Base-by-base conservation (phyloP, 2,329 filamentous ascomycete species). In the Trichoderma lentiforme region DNA sequence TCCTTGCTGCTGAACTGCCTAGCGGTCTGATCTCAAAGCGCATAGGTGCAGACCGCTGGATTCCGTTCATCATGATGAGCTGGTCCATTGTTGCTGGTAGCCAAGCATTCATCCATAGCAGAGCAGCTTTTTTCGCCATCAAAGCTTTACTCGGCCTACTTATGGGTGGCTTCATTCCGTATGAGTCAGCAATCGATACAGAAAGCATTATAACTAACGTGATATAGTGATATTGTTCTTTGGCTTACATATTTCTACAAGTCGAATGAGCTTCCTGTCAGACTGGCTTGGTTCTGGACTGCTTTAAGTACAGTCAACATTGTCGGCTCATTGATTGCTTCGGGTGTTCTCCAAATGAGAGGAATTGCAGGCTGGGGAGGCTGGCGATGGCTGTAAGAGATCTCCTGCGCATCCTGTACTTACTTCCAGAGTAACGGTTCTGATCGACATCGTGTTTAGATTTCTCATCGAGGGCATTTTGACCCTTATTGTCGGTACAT, bases 81-180 rank as follows among this genome's bases (percentile, higher is more conserved):
- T 83, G 81, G 81, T 80, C 79, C 6, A 73, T 80, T 14, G 75
- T 80, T 2, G 80, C 80, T 2, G 78, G 78, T 12, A 79, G 77
- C 7, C 81, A 82, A 62, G 79, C 77, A 1, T 76, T 79, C 3
- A 74, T 82, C 12, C 21, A 76, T 73, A 21, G 77, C 73, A 34
- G 72, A 76, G 34, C 75, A 1, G 75, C 74, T n/a, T 82, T 79
- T 73, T 82, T 79, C 36, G 76, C 77, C 1, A 80, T 78, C 3
- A 78, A 79, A 3, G 76, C 76, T 0, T 74, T 82, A 1, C 78
- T 88, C 0, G 86, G 85, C 5, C 78, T 89, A 2, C 81, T 88
- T 66, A 84, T 87, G 78, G 88, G 88, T 26, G 88, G 88, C 0
- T 91, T 91, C 74, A 90, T 91, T 64, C 88, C 89, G 15, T 82